Conservation (phyloP, 176 grass and related monocot genomes). For the Ananas comosus region DNA sequence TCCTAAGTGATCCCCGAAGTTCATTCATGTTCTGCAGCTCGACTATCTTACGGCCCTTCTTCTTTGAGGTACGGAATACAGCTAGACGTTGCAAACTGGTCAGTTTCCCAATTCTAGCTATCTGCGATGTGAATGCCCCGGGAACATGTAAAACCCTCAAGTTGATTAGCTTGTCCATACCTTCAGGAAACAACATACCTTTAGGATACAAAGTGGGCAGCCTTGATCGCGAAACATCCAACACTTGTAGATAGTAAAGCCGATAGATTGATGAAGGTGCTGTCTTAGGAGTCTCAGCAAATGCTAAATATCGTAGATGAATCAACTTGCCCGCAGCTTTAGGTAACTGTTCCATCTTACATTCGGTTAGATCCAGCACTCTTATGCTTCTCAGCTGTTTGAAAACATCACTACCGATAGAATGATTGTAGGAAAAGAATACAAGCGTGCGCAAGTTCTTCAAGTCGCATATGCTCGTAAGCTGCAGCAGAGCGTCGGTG, state of each 20-base stretch:
- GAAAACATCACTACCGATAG: slow-evolving; percentile 30
- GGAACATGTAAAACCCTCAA: slow-evolving; percentile 21
- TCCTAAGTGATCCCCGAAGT: slow-evolving; percentile 19
- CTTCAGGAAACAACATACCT: slow-evolving; percentile 7
- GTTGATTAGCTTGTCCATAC: slow-evolving; percentile 18
- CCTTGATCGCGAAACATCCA: too few species aligned
- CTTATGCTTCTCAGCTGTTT: slow-evolving; percentile 32
- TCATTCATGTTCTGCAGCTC: slow-evolving; percentile 37
- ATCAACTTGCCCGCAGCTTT: slow-evolving; percentile 20
- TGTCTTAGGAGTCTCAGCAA: slow-evolving; percentile 19
- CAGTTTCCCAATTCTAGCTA: slow-evolving; percentile 32
- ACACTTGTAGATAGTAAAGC: slow-evolving; percentile 26
- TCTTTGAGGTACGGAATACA: slow-evolving; percentile 4
- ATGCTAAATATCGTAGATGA: slow-evolving; percentile 44
- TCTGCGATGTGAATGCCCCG: not conserved
- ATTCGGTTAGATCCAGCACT: slow-evolving; percentile 38
- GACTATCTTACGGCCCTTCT: slow-evolving; percentile 19
- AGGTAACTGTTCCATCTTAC: slow-evolving; percentile 28
- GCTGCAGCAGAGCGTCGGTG: slow-evolving; percentile 1
- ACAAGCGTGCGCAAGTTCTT: slow-evolving; percentile 37
- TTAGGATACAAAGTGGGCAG: too few species aligned
- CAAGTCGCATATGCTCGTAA: slow-evolving; percentile 10
- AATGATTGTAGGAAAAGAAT: slow-evolving; percentile 22
- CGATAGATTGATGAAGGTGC: slow-evolving; percentile 15
- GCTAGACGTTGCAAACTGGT: slow-evolving; percentile 31